Conservation (phyloP, 73 alveolate genomes). For the Paramecium caudatum region DNA sequence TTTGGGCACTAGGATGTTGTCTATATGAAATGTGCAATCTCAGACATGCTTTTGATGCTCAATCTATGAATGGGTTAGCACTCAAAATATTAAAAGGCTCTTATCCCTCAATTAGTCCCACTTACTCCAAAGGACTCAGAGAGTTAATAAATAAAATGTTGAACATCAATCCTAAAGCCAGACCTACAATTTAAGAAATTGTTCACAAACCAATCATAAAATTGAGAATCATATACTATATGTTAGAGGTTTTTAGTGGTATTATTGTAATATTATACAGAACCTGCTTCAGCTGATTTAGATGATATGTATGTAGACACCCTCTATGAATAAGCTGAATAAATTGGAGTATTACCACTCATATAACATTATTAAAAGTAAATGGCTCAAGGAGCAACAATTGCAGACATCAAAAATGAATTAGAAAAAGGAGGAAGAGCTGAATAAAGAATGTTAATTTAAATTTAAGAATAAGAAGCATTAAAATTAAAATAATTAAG, state of each 20-base stretch:
- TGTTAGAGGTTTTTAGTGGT: slow-evolving; percentile 90
- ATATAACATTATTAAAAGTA: slow-evolving; percentile 70
- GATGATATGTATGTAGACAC: slow-evolving; percentile 94
- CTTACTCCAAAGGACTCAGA: slow-evolving; percentile 92
- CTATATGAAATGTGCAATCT: slow-evolving; percentile 98
- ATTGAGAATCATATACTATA: slow-evolving; percentile 88
- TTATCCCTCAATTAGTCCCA: slow-evolving; percentile 92
- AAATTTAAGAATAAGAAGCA: slow-evolving; percentile 49
- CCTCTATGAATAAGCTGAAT: slow-evolving; percentile 94
- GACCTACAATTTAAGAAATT: slow-evolving; percentile 97
- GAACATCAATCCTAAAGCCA: slow-evolving; percentile 89
- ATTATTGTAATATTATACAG: slow-evolving; percentile 5
- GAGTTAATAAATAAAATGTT: slow-evolving; percentile 95
- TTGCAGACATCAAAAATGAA: slow-evolving; percentile 33
- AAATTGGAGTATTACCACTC: slow-evolving; percentile 85
- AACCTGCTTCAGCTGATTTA: slow-evolving; percentile 78
- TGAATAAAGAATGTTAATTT: slow-evolving; percentile 64
- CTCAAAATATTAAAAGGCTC: slow-evolving; percentile 97
- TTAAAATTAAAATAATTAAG: slow-evolving; percentile 62
- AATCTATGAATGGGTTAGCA: slow-evolving; percentile 97
- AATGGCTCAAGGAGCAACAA: slow-evolving; percentile 52
- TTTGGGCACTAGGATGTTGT: slow-evolving; percentile 99
- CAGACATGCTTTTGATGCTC: slow-evolving; percentile 99
- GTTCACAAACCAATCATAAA: slow-evolving; percentile 94
- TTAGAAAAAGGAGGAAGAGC: slow-evolving; percentile 74